Conservation (phyloP, 2,329 filamentous ascomycete genomes). For the Fusarium beomiforme region DNA sequence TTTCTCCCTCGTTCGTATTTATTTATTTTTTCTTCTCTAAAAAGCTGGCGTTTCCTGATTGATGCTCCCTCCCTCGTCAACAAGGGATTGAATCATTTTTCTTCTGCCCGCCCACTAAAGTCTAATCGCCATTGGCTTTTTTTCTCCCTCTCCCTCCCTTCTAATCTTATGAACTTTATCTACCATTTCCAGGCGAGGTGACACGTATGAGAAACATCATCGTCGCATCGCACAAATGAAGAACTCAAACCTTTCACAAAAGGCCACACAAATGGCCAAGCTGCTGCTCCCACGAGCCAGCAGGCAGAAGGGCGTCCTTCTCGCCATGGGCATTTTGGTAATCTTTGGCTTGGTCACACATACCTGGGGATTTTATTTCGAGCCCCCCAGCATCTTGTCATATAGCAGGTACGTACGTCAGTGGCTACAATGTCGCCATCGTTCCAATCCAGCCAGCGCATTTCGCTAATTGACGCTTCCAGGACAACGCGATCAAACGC, state of each 20-base stretch:
- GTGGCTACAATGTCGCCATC: neutral
- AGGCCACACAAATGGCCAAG: neutral
- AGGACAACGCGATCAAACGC: neutral
- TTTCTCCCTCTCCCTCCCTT: too few species aligned
- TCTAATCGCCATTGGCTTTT: too few species aligned
- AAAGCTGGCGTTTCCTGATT: neutral
- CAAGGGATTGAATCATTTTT: neutral
- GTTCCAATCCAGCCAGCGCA: too few species aligned
- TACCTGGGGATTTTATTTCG: slow-evolving; percentile 10
- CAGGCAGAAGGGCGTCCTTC: neutral
- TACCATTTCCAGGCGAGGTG: neutral
- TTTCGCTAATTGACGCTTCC: neutral
- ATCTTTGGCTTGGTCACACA: slow-evolving; percentile 2
- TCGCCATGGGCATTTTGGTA: slow-evolving; percentile 8
- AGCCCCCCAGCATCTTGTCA: neutral
- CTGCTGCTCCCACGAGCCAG: slow-evolving; percentile 6
- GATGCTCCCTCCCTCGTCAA: neutral
- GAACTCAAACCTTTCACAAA: neutral
- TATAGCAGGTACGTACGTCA: neutral
- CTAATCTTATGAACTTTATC: neutral
- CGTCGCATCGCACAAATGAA: neutral
- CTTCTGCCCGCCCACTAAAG: neutral
- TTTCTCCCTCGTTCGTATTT: neutral
- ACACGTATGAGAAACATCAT: neutral
- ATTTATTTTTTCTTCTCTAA: neutral